phyloP scores from a whole-genome alignment of 1,284 basidiomycete species.

The Sutorius eximius region DNA sequence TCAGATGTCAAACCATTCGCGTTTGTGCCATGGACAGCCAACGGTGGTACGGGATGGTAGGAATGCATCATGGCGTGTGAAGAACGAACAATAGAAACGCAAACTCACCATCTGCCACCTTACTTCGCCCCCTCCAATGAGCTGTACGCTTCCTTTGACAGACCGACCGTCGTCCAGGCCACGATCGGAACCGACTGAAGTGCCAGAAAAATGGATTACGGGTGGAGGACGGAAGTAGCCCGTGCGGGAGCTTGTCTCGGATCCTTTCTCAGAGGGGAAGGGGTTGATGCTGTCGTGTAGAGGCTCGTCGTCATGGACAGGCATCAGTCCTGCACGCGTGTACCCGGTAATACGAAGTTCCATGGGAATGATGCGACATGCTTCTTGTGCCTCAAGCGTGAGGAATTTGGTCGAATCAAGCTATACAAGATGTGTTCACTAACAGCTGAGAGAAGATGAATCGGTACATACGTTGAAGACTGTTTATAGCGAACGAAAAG shows the following conservation, averaged over 20 bases:
- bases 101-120: slow-evolving; percentile 54
- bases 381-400: slow-evolving; percentile 42
- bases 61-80: not conserved
- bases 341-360: slow-evolving; percentile 47
- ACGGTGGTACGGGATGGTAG: not conserved
- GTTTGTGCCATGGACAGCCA: no score
- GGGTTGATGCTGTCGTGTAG: not conserved
- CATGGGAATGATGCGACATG: slow-evolving; percentile 54
- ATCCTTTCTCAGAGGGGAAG: not conserved
- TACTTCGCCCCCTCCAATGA: slow-evolving; percentile 51
- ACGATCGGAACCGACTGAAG: slow-evolving; percentile 41
- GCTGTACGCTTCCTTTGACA: slow-evolving; percentile 47
- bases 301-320: slow-evolving; percentile 23
- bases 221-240: slow-evolving; percentile 41
- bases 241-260: not conserved
- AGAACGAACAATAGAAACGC: not conserved
- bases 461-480: slow-evolving; percentile 23
- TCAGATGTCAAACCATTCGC: slow-evolving; percentile 4
- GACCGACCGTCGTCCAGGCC: slow-evolving; percentile 32
- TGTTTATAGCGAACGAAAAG: not conserved
- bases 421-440: slow-evolving; percentile 8
- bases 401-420: slow-evolving; percentile 32
- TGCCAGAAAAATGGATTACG: slow-evolving; percentile 51
- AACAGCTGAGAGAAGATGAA: not conserved
- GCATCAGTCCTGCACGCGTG: slow-evolving; percentile 37